Percentiles rank a stretch among this genome's conserved stretches.
Evolutionary conservation across 768 basidiomycete species (phyloP).

Genomic region (Lentinus tigrinus): DNA sequence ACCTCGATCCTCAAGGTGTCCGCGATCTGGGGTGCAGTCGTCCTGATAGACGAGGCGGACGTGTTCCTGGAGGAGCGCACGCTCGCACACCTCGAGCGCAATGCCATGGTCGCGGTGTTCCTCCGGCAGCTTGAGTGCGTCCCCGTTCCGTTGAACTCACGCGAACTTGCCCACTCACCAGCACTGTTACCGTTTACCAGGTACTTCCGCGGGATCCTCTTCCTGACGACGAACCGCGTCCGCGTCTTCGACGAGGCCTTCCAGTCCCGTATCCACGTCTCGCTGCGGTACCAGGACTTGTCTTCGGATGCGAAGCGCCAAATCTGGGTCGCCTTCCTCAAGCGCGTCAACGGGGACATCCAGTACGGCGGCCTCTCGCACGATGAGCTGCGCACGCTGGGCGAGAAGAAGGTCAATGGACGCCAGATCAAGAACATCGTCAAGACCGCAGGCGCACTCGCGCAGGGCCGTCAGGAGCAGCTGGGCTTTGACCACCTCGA

Average conservation of each 20-base stretch:
- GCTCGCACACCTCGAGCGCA: slow-evolving; percentile 61
- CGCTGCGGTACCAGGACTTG: slow-evolving; percentile 63
- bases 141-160: neutral
- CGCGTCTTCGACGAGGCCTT: slow-evolving; percentile 39
- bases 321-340: slow-evolving; percentile 64
- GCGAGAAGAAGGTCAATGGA: slow-evolving; percentile 56
- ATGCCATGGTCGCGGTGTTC: slow-evolving; percentile 71
- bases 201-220: slow-evolving; percentile 37
- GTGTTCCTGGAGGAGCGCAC: slow-evolving; percentile 73
- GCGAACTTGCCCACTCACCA: neutral
- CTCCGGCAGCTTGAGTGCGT: slow-evolving; percentile 27
- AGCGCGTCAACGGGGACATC: slow-evolving; percentile 31
- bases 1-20: slow-evolving; percentile 32
- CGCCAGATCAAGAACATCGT: slow-evolving; percentile 71
- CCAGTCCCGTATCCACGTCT: slow-evolving; percentile 27
- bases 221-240: slow-evolving; percentile 40
- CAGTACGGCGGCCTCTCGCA: slow-evolving; percentile 34
- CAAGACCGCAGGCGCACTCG: slow-evolving; percentile 61
- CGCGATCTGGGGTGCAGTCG: slow-evolving; percentile 34
- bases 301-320: slow-evolving; percentile 49
- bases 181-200: neutral
- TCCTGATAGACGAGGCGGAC: slow-evolving; percentile 48
- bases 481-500: slow-evolving; percentile 51
- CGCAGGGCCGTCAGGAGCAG: slow-evolving; percentile 44
- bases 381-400: slow-evolving; percentile 46